phyloP scores from a whole-genome alignment of 2,329 filamentous ascomycete genomes.

The Curvularia spicifera region DNA sequence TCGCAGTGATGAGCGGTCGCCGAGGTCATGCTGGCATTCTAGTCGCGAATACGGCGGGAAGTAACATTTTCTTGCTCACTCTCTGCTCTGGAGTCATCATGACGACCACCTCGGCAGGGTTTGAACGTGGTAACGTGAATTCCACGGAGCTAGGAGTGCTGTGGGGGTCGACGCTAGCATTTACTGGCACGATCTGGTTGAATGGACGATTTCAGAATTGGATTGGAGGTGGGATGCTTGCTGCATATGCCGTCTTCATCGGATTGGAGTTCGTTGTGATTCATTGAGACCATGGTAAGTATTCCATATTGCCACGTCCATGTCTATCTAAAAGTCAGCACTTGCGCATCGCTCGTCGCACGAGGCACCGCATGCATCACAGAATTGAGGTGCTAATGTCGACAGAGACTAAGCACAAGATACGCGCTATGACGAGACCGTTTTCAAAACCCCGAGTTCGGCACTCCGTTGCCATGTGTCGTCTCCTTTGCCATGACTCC shows the following conservation, averaged over 20 bases:
- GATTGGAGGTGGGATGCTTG: background rate
- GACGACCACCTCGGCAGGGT: constrained; percentile 24
- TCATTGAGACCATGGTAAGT: background rate
- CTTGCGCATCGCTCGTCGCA: background rate
- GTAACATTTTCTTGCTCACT: constrained; percentile 62
- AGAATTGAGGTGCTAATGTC: no score
- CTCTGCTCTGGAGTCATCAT: constrained; percentile 55
- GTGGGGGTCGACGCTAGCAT: background rate
- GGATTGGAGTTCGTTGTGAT: constrained; percentile 40
- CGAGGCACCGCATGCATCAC: no score
- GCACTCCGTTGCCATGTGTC: no score
- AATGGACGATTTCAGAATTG: background rate
- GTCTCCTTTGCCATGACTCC: no score
- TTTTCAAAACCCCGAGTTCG: no score
- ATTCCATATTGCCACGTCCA: background rate
- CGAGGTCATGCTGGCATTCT: constrained; percentile 59
- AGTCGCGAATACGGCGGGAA: constrained; percentile 60
- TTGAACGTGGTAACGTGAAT: constrained; percentile 22
- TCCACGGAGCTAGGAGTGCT: background rate
- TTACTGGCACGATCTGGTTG: background rate
- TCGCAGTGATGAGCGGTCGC: constrained; percentile 57
- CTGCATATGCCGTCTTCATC: constrained; percentile 44
- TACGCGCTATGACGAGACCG: no score
- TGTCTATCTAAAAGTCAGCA: background rate
- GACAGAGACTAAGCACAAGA: background rate